These are phyloP conservation scores for Phytophthora sansomeana DNA, from an alignment of 352 stramenopile genomes.

Conservation along the genomic window DNA sequence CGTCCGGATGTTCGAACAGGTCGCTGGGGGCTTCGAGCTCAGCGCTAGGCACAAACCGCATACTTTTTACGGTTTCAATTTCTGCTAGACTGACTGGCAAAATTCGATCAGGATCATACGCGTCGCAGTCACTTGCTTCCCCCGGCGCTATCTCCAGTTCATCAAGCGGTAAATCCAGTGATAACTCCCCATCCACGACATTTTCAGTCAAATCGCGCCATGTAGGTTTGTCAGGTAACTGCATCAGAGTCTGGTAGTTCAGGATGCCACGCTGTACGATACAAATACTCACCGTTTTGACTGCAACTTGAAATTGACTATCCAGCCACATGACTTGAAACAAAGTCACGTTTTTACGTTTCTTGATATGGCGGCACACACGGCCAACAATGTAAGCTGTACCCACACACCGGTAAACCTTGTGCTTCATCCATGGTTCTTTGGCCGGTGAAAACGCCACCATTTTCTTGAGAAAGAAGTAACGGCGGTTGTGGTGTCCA, in stretches of 20 bases:
- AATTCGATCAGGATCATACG: conserved; percentile 2
- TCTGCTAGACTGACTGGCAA: conserved; percentile 1
- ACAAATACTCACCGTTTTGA: conserved; percentile 3
- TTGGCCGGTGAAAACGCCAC: background rate
- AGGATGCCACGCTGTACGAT: background rate
- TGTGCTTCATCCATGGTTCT: conserved; percentile 12
- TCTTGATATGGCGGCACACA: conserved; percentile 5
- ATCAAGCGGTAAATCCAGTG: background rate
- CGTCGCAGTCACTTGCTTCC: background rate
- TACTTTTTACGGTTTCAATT: background rate
- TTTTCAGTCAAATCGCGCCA: conserved; percentile 1
- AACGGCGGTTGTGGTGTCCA: background rate
- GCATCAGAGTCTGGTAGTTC: conserved; percentile 1
- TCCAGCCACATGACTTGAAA: conserved; percentile 15
- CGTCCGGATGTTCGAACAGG: background rate
- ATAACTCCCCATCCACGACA: background rate
- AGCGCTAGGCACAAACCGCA: conserved; percentile 1
- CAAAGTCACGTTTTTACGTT: background rate
- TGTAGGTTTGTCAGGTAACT: background rate
- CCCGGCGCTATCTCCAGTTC: background rate
- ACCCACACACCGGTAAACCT: background rate
- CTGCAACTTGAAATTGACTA: conserved; percentile 7
- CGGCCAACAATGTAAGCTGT: conserved; percentile 16
- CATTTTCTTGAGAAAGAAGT: background rate
- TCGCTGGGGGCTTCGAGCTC: background rate